These are phyloP conservation scores for Crithidia bombi DNA, from an alignment of 208 protist genomes.

Conservation along the genomic window DNA sequence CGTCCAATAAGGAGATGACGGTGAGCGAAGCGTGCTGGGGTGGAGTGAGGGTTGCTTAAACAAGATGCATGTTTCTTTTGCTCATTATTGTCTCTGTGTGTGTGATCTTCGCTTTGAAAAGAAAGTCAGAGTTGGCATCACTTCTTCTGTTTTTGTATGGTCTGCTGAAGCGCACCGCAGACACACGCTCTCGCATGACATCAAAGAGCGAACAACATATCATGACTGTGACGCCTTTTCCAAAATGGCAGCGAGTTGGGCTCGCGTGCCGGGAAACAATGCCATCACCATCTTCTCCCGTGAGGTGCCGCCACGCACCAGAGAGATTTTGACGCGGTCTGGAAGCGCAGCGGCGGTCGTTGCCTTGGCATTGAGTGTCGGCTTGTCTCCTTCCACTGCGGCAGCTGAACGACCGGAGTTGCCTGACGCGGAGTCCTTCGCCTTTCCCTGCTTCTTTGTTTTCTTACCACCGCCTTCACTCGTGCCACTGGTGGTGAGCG, in stretches of 20 bases:
- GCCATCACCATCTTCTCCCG: slow-evolving; percentile 63
- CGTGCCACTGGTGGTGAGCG: background rate
- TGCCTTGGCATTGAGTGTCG: background rate
- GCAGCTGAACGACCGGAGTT: background rate
- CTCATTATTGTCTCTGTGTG: too few species aligned
- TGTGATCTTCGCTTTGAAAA: too few species aligned
- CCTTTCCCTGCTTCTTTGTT: slow-evolving; percentile 30
- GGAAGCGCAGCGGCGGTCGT: slow-evolving; percentile 3
- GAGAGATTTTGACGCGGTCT: slow-evolving; percentile 47
- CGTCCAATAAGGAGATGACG: too few species aligned
- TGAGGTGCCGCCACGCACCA: slow-evolving; percentile 63
- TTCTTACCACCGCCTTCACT: slow-evolving; percentile 7
- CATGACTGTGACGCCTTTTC: slow-evolving; percentile 36
- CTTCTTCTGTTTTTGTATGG: too few species aligned
- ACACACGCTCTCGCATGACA: too few species aligned
- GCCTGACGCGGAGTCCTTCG: slow-evolving; percentile 1
- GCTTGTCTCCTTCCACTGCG: background rate
- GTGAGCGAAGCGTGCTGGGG: too few species aligned
- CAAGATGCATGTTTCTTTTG: too few species aligned
- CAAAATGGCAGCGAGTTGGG: slow-evolving; percentile 57
- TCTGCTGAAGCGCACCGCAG: too few species aligned
- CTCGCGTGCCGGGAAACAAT: slow-evolving; percentile 58
- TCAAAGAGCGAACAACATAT: background rate
- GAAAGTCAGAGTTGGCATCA: too few species aligned
- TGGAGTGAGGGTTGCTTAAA: too few species aligned